Percentiles rank a stretch among this genome's conserved stretches.
Conservation (phyloP, 1,284 basidiomycete genomes). For the Ganoderma boninense region DNA sequence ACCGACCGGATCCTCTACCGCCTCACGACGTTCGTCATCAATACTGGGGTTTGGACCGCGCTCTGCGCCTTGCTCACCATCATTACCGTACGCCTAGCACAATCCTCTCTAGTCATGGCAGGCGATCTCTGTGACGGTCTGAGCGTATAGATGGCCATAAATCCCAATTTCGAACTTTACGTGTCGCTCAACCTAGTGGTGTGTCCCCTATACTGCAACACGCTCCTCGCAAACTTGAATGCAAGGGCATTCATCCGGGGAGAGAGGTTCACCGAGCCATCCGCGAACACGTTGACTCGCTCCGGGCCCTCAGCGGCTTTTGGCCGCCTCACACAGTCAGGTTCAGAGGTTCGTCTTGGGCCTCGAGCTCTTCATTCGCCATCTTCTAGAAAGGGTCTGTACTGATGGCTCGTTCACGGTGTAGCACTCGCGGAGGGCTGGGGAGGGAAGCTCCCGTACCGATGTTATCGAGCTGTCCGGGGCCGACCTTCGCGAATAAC, state of each 20-base stretch:
- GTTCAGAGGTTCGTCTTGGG: neutral
- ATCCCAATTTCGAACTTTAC: slow-evolving; percentile 1
- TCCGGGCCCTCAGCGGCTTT: neutral
- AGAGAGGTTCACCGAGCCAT: slow-evolving; percentile 12
- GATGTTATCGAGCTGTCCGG: neutral
- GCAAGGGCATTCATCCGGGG: slow-evolving; percentile 3
- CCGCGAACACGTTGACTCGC: slow-evolving; percentile 10
- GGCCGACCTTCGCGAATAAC: neutral
- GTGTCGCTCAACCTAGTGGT: slow-evolving; percentile 5
- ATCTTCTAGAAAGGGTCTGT: too few species aligned
- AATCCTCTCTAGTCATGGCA: too few species aligned
- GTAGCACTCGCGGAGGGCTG: neutral
- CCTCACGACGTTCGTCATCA: slow-evolving; percentile 5
- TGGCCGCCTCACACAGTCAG: neutral
- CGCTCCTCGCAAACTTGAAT: slow-evolving; percentile 5
- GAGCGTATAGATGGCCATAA: neutral
- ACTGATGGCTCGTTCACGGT: neutral
- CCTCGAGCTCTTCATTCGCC: too few species aligned
- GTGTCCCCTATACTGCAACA: slow-evolving; percentile 12
- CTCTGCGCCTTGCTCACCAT: slow-evolving; percentile 4
- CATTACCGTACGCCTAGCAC: neutral
- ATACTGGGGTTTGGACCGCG: slow-evolving; percentile 1
- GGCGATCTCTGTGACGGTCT: too few species aligned
- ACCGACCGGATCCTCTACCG: neutral
- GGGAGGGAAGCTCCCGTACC: neutral